Evolutionary conservation across 148 eudicot genomes (phyloP), one percentile per base, ranked within the genome.

Genomic region (Chenopodium formosanum): DNA sequence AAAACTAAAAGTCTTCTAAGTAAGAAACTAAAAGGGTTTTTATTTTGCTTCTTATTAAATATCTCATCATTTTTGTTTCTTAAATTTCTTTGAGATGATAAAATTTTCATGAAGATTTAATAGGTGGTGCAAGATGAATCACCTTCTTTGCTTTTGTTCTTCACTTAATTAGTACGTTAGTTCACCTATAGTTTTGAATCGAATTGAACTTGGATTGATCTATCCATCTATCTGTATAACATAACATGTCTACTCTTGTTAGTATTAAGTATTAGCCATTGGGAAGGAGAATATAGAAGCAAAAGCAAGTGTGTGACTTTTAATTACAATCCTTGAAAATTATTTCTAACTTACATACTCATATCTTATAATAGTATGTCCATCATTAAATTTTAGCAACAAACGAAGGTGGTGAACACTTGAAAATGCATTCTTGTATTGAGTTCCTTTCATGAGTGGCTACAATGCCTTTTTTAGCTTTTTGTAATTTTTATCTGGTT

Each of bases 361-460:
- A 70, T 72, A 14, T 76, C 27, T 9, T 19, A 3, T 19, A 64
- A 64, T 50, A 27, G 58, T 23, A 67, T 27, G 64, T 47, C 7
- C 23, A 46, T 64, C n/a, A 78, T 78, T 64, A 47, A 64, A 20
- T 60, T 76, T 34, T 9, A 25, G 72, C 1, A 40, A 78, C 53
- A 65, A 65, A 78, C 0, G 25, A 63, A 63, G 70, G 72, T 27
- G 73, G 73, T 65, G 60, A 66, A 66, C 72, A 78, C 70, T 40
- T 78, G 4, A 78, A 27, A 53, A 53, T 78, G 63, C n/a, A 65
- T 29, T 27, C 62, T 65, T 65, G 60, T 65, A 40, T 34, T 60
- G 9, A 17, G 27, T 78, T 65, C 25, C 80, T 25, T 66, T 78
- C 60, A 65, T 67, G 56, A 66, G 23, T 67, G 73, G 46, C 60